phyloP scores from a whole-genome alignment of 2,329 filamentous ascomycete genomes.

The Colletotrichum tropicicola region DNA sequence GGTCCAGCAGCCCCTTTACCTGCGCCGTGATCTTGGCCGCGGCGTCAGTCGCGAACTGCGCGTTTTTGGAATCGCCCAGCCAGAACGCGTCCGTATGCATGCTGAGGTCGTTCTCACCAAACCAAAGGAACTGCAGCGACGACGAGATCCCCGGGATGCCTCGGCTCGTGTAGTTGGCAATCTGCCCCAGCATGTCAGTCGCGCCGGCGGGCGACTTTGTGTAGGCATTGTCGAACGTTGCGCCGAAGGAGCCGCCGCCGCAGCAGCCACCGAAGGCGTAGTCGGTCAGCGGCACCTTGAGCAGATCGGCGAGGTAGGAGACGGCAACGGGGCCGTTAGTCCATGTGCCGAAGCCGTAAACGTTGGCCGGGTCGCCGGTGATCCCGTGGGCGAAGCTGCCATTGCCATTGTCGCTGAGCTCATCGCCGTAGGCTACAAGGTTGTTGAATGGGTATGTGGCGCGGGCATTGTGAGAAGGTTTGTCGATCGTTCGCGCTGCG shows the following conservation, averaged over 20 bases:
- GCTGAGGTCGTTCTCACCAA: constrained; percentile 8
- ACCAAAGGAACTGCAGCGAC: constrained; percentile 1
- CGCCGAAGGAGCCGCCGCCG: constrained; percentile 6
- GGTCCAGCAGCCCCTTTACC: not conserved
- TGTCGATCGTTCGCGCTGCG: not conserved
- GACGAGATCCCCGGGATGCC: not conserved
- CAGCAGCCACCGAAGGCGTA: constrained; percentile 13
- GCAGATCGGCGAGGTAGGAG: constrained; percentile 13
- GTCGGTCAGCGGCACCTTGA: not conserved
- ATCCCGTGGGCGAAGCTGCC: not conserved
- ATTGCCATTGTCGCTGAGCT: constrained; percentile 1
- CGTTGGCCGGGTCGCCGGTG: constrained; percentile 4
- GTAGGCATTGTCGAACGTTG: constrained; percentile 12
- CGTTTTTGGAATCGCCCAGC: constrained; percentile 3
- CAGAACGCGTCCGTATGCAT: constrained; percentile 10
- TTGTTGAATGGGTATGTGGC: not conserved
- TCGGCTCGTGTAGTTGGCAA: not conserved
- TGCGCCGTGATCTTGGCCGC: constrained; percentile 5
- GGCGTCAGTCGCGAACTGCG: not conserved
- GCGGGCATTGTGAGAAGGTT: not conserved
- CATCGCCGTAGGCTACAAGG: constrained; percentile 1
- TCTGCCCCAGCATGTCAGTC: constrained; percentile 1
- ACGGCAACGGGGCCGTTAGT: constrained; percentile 12
- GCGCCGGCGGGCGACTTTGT: constrained; percentile 4
- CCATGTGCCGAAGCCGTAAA: constrained; percentile 13